These are phyloP conservation scores for Leccinum obscurum DNA, from an alignment of 768 basidiomycete species.

Conservation along the genomic window DNA sequence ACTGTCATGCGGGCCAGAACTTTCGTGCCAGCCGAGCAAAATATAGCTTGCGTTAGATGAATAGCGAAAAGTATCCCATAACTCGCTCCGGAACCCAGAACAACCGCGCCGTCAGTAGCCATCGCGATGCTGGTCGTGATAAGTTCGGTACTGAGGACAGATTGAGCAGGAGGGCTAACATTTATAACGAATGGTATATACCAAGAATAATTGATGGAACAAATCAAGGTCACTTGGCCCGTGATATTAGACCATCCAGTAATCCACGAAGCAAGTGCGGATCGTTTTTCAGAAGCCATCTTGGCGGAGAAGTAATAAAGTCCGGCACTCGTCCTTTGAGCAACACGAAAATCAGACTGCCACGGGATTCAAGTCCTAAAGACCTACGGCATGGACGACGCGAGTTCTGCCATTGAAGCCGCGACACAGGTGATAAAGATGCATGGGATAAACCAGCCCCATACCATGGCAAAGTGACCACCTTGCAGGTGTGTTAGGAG, in stretches of 20 bases:
- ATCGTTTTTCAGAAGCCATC: conserved; percentile 25
- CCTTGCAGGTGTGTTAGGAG: neutral
- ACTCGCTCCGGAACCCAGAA: conserved; percentile 19
- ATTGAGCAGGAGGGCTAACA: neutral
- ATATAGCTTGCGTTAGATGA: conserved; percentile 18
- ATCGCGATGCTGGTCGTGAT: conserved; percentile 25
- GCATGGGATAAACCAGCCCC: conserved; percentile 12
- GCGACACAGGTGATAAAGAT: conserved; percentile 13
- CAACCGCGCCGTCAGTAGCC: conserved; percentile 23
- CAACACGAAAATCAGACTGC: neutral
- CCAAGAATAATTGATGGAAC: conserved; percentile 26
- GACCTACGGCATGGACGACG: conserved; percentile 11
- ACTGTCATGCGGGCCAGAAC: conserved; percentile 26
- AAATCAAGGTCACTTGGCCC: conserved; percentile 28
- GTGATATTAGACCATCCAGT: conserved; percentile 33
- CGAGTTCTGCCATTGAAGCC: conserved; percentile 13
- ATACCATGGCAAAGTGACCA: conserved; percentile 2
- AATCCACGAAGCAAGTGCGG: conserved; percentile 30
- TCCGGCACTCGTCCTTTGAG: conserved; percentile 25
- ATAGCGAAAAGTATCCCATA: conserved; percentile 24
- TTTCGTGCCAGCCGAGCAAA: conserved; percentile 25
- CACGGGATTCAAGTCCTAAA: neutral
- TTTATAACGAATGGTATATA: neutral
- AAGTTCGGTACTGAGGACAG: conserved; percentile 14
- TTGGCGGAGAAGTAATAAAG: conserved; percentile 31